Evolutionary conservation across 495 filamentous ascomycete genomes (phyloP).

Genomic region (Beverwykella pulmonaria): DNA sequence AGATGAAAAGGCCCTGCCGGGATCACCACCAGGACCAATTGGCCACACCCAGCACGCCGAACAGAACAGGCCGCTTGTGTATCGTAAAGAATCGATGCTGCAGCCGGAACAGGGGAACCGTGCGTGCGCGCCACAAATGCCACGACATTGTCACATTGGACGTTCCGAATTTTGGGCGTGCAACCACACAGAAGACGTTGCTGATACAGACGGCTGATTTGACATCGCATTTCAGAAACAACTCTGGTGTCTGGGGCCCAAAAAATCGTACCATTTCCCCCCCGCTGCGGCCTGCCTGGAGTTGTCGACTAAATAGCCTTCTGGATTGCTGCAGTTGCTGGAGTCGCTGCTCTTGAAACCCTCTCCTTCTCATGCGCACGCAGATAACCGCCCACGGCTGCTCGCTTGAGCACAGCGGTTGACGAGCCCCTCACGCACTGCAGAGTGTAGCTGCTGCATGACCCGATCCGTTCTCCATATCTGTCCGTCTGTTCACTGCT

Average conservation of each 20-base stretch:
- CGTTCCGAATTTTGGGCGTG: slow-evolving; percentile 17
- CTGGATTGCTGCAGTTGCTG: background rate
- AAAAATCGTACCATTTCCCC: slow-evolving; percentile 24
- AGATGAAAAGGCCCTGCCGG: too few species aligned
- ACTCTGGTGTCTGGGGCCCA: background rate
- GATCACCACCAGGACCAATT: background rate
- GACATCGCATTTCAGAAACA: slow-evolving; percentile 28
- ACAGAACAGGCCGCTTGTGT: background rate
- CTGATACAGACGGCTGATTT: slow-evolving; percentile 29
- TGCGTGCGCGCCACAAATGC: slow-evolving; percentile 17
- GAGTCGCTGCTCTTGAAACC: slow-evolving; percentile 19
- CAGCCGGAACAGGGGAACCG: too few species aligned
- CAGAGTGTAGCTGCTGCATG: slow-evolving; percentile 9
- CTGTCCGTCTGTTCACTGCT: background rate
- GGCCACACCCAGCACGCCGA: background rate
- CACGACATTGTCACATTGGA: slow-evolving; percentile 24
- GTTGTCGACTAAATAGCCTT: background rate
- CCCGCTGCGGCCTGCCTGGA: background rate
- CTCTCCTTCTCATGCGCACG: slow-evolving; percentile 7
- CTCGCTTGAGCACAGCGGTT: slow-evolving; percentile 13
- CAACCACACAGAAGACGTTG: slow-evolving; percentile 8
- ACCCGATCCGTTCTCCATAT: background rate
- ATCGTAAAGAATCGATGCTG: too few species aligned
- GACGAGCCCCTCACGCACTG: slow-evolving; percentile 1
- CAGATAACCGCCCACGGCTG: slow-evolving; percentile 22